Evolutionary conservation across 768 basidiomycete genomes (phyloP).

Genomic region (Sporobolomyces roseus): DNA sequence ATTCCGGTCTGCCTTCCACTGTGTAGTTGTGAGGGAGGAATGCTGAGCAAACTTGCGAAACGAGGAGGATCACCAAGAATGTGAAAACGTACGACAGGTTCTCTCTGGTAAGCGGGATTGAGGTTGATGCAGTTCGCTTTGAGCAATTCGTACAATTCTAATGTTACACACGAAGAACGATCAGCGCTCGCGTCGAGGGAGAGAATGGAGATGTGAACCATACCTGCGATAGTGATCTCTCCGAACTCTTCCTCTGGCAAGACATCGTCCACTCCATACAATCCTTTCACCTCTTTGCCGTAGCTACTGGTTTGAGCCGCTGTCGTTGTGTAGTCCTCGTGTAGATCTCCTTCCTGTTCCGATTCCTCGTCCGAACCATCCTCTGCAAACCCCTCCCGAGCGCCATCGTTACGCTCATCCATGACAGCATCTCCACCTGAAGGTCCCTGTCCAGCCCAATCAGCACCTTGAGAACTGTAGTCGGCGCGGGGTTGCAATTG

Average conservation of each 20-base stretch:
- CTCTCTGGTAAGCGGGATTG: conserved; percentile 22
- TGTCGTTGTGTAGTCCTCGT: no score
- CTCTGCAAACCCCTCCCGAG: neutral
- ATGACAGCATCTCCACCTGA: no score
- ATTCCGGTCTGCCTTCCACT: conserved; percentile 1
- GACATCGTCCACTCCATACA: neutral
- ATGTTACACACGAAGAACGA: neutral
- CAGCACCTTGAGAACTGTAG: no score
- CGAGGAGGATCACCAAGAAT: no score
- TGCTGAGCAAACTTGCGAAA: neutral
- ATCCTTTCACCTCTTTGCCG: neutral
- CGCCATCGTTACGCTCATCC: no score
- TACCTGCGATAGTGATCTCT: conserved; percentile 9
- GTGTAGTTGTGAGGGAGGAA: no score
- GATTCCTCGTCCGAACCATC: neutral
- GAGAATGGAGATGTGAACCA: neutral
- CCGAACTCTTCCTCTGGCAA: conserved; percentile 18
- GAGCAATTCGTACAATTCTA: conserved; percentile 16
- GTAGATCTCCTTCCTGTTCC: neutral
- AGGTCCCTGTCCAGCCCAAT: no score
- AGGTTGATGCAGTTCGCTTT: conserved; percentile 15
- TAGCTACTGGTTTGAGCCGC: neutral
- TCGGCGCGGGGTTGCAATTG: no score
- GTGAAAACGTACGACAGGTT: conserved; percentile 7
- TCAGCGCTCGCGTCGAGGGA: neutral